Percentiles rank a stretch among this genome's conserved stretches.
These are phyloP conservation scores for Tetrapisispora phaffii DNA, from an alignment of 805 yeast species.

Conservation along the genomic window DNA sequence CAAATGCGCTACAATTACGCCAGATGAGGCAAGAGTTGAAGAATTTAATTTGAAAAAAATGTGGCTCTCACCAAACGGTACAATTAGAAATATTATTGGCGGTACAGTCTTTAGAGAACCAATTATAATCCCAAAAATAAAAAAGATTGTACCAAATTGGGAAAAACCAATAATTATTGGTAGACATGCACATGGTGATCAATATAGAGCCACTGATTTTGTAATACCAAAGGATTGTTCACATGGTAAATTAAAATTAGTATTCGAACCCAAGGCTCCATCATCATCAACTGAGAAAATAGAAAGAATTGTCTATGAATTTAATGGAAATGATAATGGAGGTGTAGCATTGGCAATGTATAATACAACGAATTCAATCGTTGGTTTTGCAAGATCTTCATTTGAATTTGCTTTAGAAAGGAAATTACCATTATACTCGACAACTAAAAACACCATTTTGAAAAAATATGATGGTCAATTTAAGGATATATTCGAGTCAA, in stretches of 20 bases:
- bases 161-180: slow-evolving; percentile 93
- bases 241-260: slow-evolving; percentile 61
- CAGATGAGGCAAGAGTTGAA: slow-evolving; percentile 89
- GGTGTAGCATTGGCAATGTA: slow-evolving; percentile 86
- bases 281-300: slow-evolving; percentile 14
- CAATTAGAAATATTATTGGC: slow-evolving; percentile 88
- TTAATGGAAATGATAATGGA: slow-evolving; percentile 41
- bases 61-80: slow-evolving; percentile 98
- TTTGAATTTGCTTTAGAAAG: slow-evolving; percentile 78
- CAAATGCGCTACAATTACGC: slow-evolving; percentile 98
- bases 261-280: slow-evolving; percentile 60
- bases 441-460: slow-evolving; percentile 91
- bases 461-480: slow-evolving; percentile 92
- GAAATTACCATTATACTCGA: slow-evolving; percentile 69
- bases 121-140: slow-evolving; percentile 79
- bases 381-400: slow-evolving; percentile 86
- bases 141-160: slow-evolving; percentile 86
- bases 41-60: slow-evolving; percentile 86
- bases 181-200: slow-evolving; percentile 96
- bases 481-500: slow-evolving; percentile 81
- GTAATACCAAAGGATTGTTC: slow-evolving; percentile 53
- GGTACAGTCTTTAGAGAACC: slow-evolving; percentile 98
- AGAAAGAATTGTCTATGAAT: slow-evolving; percentile 35
- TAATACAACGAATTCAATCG: slow-evolving; percentile 86
- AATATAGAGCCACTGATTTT: slow-evolving; percentile 85